Evolutionary conservation across 495 filamentous ascomycete genomes (phyloP), one percentile per base, ranked within the genome.

Genomic region (Sporormia fimetaria): DNA sequence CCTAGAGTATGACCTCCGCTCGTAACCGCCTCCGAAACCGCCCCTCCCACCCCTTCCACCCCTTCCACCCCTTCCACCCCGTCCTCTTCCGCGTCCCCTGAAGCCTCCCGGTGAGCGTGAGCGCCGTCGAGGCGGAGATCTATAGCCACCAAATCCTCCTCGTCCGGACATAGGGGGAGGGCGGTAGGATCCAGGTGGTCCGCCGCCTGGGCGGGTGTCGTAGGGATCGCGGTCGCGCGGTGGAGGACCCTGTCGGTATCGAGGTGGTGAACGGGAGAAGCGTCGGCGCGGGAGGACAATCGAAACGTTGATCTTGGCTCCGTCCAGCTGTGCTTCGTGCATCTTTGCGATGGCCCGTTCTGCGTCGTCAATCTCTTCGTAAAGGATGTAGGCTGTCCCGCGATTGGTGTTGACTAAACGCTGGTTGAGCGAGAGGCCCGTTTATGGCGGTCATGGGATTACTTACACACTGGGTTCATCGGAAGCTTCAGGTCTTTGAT

Each of bases 241-340:
- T n/a, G 21, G 41, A 18, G 32, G 32, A 12, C 6, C 31, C 2
- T 33, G 5, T 11, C 22, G 21, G 14, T 17, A 21, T 21, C 9
- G 27, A 15, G 58, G 44, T 12, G 65, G 64, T 30, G 64, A 61
- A 33, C 59, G 57, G 5, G 59, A 57, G 37, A 63, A 63, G 20
- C 54, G 49, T 42, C 83, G 80, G 35, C 85, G 81, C 1, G 88
- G 88, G 17, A 95, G 67, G 17, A 96, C 87, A 49, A 96, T 93
- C 37, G 87, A 94, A 18, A 99, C 90, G 51, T 79, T 81, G 58
- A 99, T 78, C 14, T 78, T 63, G 11, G 81, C 72, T 26, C 90
- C 92, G 64, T 99, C 90, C 29, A 99, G 65, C 49, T 95, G 84
- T 10, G 85, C 85, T 67, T 99, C 90, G 59, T 99, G 92, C 92